Evolutionary conservation across 2,329 filamentous ascomycete species (phyloP).

Genomic region (Pyricularia sp.): DNA sequence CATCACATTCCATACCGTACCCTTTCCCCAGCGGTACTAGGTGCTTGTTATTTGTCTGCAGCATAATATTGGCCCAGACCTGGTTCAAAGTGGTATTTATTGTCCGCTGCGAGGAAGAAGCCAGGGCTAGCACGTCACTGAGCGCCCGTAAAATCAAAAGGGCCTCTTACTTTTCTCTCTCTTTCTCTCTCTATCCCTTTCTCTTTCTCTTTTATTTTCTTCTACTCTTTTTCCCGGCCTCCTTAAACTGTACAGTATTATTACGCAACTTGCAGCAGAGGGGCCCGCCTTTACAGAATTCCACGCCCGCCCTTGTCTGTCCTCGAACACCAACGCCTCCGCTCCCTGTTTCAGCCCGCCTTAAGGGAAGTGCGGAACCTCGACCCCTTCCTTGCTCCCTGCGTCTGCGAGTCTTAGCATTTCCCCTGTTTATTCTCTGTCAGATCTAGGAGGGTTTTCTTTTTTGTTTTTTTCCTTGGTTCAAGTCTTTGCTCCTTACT

Average conservation of each 20-base stretch:
- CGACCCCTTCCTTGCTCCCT: slow-evolving; percentile 5
- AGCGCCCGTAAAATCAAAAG: not conserved
- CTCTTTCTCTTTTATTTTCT: not conserved
- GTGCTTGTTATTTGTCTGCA: not conserved
- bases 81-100: not conserved
- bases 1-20: not conserved
- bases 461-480: not conserved
- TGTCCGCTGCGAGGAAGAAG: not conserved
- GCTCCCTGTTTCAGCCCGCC: slow-evolving; percentile 17
- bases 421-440: not conserved
- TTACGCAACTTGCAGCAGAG: not conserved
- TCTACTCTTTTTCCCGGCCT: not conserved
- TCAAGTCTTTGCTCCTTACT: not conserved
- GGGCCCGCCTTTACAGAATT: not conserved
- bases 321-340: slow-evolving; percentile 16
- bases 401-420: not conserved
- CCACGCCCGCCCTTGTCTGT: slow-evolving; percentile 10
- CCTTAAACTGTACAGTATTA: too few relatives aligned
- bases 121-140: not conserved
- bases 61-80: not conserved
- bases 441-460: not conserved
- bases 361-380: slow-evolving; percentile 4
- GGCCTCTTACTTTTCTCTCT: not conserved
- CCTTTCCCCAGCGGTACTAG: too few relatives aligned
- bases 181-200: not conserved